phyloP scores from a whole-genome alignment of 2,329 filamentous ascomycete species.

The Chaetoscypha palmicola region DNA sequence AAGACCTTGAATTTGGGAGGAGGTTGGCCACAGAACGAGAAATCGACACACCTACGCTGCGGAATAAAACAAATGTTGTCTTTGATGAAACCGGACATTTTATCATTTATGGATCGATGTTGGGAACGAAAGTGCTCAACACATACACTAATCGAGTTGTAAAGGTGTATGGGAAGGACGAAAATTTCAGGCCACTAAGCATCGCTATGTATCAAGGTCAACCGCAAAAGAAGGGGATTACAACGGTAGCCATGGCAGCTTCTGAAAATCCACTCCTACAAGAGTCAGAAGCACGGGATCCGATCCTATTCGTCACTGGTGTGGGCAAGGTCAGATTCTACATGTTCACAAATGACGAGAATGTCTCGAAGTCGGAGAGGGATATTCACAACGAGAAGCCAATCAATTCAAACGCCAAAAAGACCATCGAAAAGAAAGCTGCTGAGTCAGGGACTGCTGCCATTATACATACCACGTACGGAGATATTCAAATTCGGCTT shows the following conservation, averaged over 20 bases:
- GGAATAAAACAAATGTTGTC: conserved; percentile 72
- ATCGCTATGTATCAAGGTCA: conserved; percentile 89
- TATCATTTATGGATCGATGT: conserved; percentile 84
- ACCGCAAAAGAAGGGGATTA: conserved; percentile 85
- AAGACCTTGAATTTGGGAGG: conserved; percentile 87
- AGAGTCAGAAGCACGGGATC: conserved; percentile 84
- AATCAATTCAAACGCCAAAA: conserved; percentile 51
- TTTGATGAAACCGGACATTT: conserved; percentile 98
- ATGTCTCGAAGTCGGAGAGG: conserved; percentile 73
- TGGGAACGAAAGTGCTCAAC: conserved; percentile 92
- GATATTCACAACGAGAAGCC: conserved; percentile 96
- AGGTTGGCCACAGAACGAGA: conserved; percentile 81
- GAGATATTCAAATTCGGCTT: conserved; percentile 87
- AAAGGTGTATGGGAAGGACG: conserved; percentile 83
- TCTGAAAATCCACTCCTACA: conserved; percentile 88
- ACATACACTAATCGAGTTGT: conserved; percentile 90
- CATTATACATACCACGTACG: conserved; percentile 83
- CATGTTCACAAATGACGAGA: conserved; percentile 90
- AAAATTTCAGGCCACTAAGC: conserved; percentile 77
- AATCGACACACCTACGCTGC: conserved; percentile 62
- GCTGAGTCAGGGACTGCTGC: conserved; percentile 71
- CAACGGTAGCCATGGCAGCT: conserved; percentile 95
- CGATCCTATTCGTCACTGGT: conserved; percentile 78
- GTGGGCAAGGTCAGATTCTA: conserved; percentile 90
- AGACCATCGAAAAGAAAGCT: conserved; percentile 50